Evolutionary conservation across 192 early-diverging fungal species (phyloP), one percentile per base, ranked within the genome.

Genomic region (Coemansia sp.): DNA sequence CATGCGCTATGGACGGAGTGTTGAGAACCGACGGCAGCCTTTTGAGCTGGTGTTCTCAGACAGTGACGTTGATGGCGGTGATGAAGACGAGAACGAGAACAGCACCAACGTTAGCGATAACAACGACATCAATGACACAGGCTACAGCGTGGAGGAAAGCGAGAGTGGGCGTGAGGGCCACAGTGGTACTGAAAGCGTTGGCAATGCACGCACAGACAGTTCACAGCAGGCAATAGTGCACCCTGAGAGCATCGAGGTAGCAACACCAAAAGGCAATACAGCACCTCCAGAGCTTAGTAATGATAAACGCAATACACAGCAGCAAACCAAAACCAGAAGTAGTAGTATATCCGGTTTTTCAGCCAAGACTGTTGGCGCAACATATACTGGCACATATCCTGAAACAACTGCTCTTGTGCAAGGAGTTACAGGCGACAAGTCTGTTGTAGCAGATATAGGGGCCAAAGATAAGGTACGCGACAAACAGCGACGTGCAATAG

Each of bases 21-120:
- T 49, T 14, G 71, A 77, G 48, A 82, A 76, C 57, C 62, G 74
- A 38, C 68, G 70, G 22, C 65, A 81, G 66, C 78, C 78, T 18
- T 81, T 76, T 47, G 74, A 81, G 48, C 62, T 81, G 18, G 70
- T 72, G 19, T 81, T 81, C 57, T 66, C 69, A 2, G 78, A 75
- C 54, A 66, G 69, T 58, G 78, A 75, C 34, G 34, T 30, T 19
- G 59, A 48, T 30, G 56, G 62, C 38, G 58, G 58, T 21, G 60
- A 61, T 3, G 72, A 54, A 8, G 55, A 23, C 18, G 62, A 25
- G 16, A 26, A 50, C 26, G 56, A 66, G 7, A 56, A 49, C 27
- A 62, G 54, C 41, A 64, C 58, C 50, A 58, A 54, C 23, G 58
- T 10, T 16, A 69, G 66, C 53, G 70, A 78, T 21, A 58, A 53